A percentile compares a stretch with the other conserved stretches of the same genome.
These are phyloP conservation scores for Nothopassalora personata DNA, from an alignment of 2,329 filamentous ascomycete species.

Conservation along the genomic window DNA sequence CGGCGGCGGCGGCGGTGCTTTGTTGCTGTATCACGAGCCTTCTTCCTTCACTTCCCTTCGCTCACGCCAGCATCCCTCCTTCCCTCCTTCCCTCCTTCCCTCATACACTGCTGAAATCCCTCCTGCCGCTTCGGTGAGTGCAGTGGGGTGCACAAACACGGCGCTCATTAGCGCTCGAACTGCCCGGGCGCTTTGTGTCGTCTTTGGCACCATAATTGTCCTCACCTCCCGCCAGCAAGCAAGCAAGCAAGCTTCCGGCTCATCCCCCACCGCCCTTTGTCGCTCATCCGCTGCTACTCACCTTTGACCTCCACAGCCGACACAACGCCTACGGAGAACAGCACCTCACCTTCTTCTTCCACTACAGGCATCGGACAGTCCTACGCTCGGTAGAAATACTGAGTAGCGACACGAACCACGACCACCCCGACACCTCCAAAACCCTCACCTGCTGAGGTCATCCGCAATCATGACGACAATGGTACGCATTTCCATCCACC, in stretches of 20 bases:
- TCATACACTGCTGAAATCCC: not conserved
- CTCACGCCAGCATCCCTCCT: not conserved
- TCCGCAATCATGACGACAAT: constrained; percentile 55
- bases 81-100: not conserved
- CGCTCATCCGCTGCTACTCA: not conserved
- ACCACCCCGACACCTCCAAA: constrained; percentile 12
- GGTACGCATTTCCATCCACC: constrained; percentile 45
- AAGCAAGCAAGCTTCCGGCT: not conserved
- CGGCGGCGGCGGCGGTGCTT: too few species aligned
- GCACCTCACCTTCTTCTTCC: constrained; percentile 4
- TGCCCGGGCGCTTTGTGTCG: not conserved
- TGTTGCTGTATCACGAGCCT: not conserved
- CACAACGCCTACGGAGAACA: not conserved
- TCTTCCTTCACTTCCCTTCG: constrained; percentile 3
- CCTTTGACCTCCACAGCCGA: not conserved
- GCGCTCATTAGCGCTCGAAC: not conserved
- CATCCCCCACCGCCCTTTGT: not conserved
- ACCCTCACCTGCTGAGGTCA: constrained; percentile 24
- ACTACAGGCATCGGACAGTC: constrained; percentile 3
- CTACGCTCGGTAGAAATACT: constrained; percentile 26
- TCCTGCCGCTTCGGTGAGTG: not conserved
- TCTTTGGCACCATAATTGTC: not conserved
- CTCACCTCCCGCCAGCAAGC: not conserved
- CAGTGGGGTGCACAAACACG: not conserved
- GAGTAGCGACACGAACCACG: constrained; percentile 12